Evolutionary conservation across 441 rosid species (phyloP).

Genomic region (Eugenia klotzschiana): DNA sequence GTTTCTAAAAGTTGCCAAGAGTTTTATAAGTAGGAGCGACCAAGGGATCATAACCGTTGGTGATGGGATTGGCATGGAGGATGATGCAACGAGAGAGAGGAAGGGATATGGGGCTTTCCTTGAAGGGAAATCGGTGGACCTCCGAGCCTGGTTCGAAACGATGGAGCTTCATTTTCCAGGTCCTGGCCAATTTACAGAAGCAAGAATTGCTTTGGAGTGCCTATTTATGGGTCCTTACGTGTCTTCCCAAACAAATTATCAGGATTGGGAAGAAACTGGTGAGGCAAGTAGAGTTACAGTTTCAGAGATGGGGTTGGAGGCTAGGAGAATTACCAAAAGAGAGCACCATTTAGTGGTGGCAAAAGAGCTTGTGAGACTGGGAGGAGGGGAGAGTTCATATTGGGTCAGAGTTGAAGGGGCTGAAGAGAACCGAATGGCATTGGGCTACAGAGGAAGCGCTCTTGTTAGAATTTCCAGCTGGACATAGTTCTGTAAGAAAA

Average conservation of each 20-base stretch:
- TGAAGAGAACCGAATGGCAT: neutral
- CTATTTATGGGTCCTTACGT: neutral
- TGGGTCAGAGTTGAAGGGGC: neutral
- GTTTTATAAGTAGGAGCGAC: neutral
- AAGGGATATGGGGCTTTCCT: neutral
- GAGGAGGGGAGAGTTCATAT: neutral
- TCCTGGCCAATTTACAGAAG: neutral
- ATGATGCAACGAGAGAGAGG: neutral
- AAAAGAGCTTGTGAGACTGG: neutral
- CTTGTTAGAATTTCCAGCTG: neutral
- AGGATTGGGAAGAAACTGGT: neutral
- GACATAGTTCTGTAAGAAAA: neutral
- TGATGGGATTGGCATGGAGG: neutral
- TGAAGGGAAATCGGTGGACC: neutral
- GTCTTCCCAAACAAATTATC: neutral
- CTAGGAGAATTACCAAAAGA: neutral
- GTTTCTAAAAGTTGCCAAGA: neutral
- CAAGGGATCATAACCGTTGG: neutral
- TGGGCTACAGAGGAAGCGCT: neutral
- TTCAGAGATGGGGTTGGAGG: neutral
- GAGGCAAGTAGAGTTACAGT: neutral
- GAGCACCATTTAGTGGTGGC: neutral
- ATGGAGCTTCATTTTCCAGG: neutral
- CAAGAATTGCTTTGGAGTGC: constrained; percentile 1
- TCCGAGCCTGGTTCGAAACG: neutral